These are phyloP conservation scores for Babesia ovata DNA, from an alignment of 169 alveolate genomes.

Conservation along the genomic window DNA sequence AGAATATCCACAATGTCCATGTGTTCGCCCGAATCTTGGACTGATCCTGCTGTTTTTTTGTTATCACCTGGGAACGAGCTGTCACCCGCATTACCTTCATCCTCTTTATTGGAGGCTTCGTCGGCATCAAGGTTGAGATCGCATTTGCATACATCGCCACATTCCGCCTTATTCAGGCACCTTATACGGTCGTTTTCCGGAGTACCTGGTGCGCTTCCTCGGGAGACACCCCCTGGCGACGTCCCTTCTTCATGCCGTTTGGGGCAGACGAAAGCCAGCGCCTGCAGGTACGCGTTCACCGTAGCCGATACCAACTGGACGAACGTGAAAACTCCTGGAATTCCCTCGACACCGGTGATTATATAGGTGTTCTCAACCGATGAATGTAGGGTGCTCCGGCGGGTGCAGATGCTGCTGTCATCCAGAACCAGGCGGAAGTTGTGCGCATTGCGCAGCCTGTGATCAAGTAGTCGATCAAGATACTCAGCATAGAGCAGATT, in stretches of 20 bases:
- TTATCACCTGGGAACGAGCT: background rate
- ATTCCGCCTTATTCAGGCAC: too few species aligned
- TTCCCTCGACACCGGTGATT: constrained; percentile 46
- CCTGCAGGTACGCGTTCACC: constrained; percentile 34
- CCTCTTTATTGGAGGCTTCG: background rate
- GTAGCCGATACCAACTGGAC: constrained; percentile 51
- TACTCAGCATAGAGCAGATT: constrained; percentile 50
- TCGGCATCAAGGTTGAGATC: background rate
- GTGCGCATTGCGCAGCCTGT: constrained; percentile 43
- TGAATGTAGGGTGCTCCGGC: constrained; percentile 6
- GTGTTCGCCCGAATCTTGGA: constrained; percentile 8
- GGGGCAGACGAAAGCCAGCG: constrained; percentile 23
- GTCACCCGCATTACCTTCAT: background rate
- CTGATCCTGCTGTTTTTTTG: background rate
- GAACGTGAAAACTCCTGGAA: constrained; percentile 45
- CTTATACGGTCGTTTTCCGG: background rate
- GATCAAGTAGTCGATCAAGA: constrained; percentile 48
- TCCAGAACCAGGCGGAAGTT: constrained; percentile 33
- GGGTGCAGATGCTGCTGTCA: constrained; percentile 29
- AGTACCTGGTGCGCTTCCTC: background rate
- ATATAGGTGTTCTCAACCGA: constrained; percentile 28
- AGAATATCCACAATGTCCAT: constrained; percentile 58
- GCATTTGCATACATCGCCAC: background rate
- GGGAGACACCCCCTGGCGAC: background rate
- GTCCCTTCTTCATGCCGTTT: background rate